A percentile compares a stretch with the other conserved stretches of the same genome.
phyloP scores from a whole-genome alignment of 768 basidiomycete genomes.

The Jaapia argillacea region DNA sequence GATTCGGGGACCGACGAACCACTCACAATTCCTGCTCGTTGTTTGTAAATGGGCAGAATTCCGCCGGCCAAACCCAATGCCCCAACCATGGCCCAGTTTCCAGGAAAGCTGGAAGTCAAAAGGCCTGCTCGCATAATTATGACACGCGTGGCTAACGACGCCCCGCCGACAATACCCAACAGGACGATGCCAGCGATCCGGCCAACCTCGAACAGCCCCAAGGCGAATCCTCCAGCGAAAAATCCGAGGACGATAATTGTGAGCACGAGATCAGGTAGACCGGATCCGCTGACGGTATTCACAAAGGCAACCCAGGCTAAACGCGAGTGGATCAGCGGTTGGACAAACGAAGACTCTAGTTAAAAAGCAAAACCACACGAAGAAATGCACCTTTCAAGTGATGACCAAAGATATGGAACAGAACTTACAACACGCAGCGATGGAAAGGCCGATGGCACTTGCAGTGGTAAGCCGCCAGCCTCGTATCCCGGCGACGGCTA shows the following conservation, averaged over 20 bases:
- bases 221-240: conserved; percentile 38
- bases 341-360: not conserved
- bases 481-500: conserved; percentile 47
- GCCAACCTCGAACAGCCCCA: conserved; percentile 45
- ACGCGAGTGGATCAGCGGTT: not conserved
- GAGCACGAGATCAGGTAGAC: conserved; percentile 42
- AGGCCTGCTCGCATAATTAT: conserved; percentile 39
- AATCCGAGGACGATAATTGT: conserved; percentile 37
- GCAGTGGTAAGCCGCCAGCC: conserved; percentile 49
- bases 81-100: conserved; percentile 47
- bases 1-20: not conserved
- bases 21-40: conserved; percentile 43
- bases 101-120: conserved; percentile 31
- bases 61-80: conserved; percentile 32
- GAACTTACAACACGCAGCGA: conserved; percentile 26
- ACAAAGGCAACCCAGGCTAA: conserved; percentile 56
- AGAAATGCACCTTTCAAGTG: not conserved
- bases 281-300: conserved; percentile 38
- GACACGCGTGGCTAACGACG: conserved; percentile 47
- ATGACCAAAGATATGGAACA: not conserved
- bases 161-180: conserved; percentile 43
- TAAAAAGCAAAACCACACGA: conserved; percentile 1
- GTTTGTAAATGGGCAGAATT: conserved; percentile 31
- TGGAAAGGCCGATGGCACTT: conserved; percentile 40
- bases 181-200: conserved; percentile 34